Evolutionary conservation across 495 filamentous ascomycete genomes (phyloP), one percentile per base, ranked within the genome.

Genomic region (Podospora fimiseda): DNA sequence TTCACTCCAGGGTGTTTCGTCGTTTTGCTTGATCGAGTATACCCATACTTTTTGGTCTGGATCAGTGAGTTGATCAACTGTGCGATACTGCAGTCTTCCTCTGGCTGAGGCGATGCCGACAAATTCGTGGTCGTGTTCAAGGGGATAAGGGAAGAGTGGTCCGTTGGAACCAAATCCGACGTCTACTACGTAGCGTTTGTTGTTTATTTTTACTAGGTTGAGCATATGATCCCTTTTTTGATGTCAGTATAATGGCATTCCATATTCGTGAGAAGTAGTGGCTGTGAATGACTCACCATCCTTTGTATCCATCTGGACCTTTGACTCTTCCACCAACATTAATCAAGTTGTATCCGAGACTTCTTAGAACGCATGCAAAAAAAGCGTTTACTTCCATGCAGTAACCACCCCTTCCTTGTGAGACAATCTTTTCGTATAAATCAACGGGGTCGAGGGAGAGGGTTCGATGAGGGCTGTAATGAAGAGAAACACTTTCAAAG

Each of bases 351-450:
- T 75, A 91, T 0, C 85, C 87, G 2, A 90, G 61, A 14, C 72
- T 79, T 18, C 78, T 67, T 14, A 94, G 68, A 14, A 89, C 68
- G 16, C 74, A 74, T 37, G 77, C 76, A 41, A 90, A 88, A 44
- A 90, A 79, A 27, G 73, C 71, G 62, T 84, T 90, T 46, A 78
- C 74, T 59, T 91, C 88, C 76, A 91, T 84, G 68, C 86, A 91
- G 58, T 90, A 89, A 0, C 88, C 87, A 2, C 89, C 89, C 9
- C 63, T 46, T 30, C 54, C 53, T 11, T 41, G 44, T 24, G 56
- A 67, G 19, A 90, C 76, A 21, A 91, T 75, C 64, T 90, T 90
- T 2, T 69, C 45, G 60, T 78, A 91, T 6, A 91, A 64, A 30
- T 71, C 66, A 19, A 80, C 62, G 0, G 80, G 79, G 23, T 80